These are phyloP conservation scores for Xanthoconium separans DNA, from an alignment of 1,284 basidiomycete genomes.

Conservation along the genomic window DNA sequence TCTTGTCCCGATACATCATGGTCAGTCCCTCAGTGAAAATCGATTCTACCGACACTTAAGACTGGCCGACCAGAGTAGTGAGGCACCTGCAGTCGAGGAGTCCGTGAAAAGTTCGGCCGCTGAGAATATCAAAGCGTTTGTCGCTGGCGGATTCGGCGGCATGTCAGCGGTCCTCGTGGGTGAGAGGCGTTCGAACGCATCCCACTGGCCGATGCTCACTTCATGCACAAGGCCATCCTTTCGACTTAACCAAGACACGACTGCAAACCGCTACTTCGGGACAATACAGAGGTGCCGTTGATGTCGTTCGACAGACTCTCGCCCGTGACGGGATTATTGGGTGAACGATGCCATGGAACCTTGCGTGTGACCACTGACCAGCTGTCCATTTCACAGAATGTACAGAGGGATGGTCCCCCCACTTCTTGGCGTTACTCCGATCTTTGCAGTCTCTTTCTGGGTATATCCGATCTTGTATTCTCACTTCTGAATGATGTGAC, in stretches of 20 bases:
- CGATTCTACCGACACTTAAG: conserved; percentile 7
- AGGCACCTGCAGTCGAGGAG: conserved; percentile 20
- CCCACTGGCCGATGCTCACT: conserved; percentile 8
- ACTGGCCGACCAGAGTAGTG: conserved; percentile 24
- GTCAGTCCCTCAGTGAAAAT: conserved; percentile 17
- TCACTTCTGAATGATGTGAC: conserved; percentile 4
- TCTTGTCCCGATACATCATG: conserved; percentile 23
- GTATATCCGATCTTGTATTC: conserved; percentile 40
- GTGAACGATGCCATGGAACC: conserved; percentile 43
- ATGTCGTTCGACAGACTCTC: conserved; percentile 90
- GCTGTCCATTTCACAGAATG: conserved; percentile 49
- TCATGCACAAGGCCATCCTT: conserved; percentile 78
- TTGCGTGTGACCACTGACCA: conserved; percentile 6
- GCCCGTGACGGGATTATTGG: conserved; percentile 88
- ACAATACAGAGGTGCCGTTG: conserved; percentile 88
- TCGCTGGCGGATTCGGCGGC: conserved; percentile 92
- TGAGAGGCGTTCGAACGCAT: conserved; percentile 40
- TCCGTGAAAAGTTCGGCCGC: conserved; percentile 41
- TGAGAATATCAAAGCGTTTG: conserved; percentile 78
- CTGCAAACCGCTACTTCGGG: conserved; percentile 93
- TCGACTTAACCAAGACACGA: conserved; percentile 95
- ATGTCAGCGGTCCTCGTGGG: conserved; percentile 86
- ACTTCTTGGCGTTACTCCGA: conserved; percentile 94
- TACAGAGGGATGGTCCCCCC: conserved; percentile 98
- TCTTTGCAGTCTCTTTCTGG: conserved; percentile 99